Evolutionary conservation across 164 flowering plant genomes (phyloP).

Genomic region (Tetracentron sinense): DNA sequence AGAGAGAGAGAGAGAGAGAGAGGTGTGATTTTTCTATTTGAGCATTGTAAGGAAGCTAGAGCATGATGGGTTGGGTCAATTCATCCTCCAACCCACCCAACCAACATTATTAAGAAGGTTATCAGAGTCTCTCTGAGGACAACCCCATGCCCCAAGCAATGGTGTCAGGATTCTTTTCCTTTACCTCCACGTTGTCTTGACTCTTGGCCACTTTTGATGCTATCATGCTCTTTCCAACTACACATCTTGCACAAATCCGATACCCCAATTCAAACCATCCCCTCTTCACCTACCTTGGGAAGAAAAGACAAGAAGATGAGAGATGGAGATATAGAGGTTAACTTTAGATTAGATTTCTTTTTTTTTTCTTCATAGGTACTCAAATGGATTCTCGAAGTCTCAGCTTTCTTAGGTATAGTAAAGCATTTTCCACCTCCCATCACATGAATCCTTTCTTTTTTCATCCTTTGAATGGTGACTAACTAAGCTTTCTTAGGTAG

Average conservation of each 20-base stretch:
- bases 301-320: background rate
- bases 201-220: conserved; percentile 15
- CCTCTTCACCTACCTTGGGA: conserved; percentile 1
- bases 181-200: conserved; percentile 34
- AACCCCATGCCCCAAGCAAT: conserved; percentile 17
- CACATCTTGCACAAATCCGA: conserved; percentile 6
- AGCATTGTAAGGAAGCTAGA: background rate
- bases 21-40: background rate
- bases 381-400: conserved; percentile 15
- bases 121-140: conserved; percentile 12
- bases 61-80: conserved; percentile 19
- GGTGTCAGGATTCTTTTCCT: conserved; percentile 31
- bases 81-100: conserved; percentile 17
- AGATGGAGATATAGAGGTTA: background rate
- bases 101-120: conserved; percentile 22
- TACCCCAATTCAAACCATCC: background rate
- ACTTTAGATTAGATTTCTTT: background rate
- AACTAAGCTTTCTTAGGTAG: no score
- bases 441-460: conserved; percentile 17
- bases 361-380: conserved; percentile 8
- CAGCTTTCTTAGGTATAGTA: conserved; percentile 2
- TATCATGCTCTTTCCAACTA: conserved; percentile 15
- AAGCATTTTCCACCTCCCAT: conserved; percentile 15
- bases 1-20: background rate
- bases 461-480: conserved; percentile 1